These are phyloP conservation scores for Emmonsia crescens DNA, from an alignment of 2,329 filamentous ascomycete genomes.

Conservation along the genomic window DNA sequence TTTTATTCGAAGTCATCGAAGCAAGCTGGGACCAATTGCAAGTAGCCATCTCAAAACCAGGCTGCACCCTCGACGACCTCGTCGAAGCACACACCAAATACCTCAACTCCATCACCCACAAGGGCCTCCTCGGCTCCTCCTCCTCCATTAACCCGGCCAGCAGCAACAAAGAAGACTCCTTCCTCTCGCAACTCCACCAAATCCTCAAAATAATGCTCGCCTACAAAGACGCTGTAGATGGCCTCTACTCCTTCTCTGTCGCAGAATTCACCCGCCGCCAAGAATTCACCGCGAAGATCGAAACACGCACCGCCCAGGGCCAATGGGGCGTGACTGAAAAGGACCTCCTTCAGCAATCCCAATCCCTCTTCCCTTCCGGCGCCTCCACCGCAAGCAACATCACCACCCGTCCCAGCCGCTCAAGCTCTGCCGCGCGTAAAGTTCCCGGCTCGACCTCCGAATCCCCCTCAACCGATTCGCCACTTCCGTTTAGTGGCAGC, in stretches of 20 bases:
- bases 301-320: slow-evolving; percentile 53
- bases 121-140: slow-evolving; percentile 73
- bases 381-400: slow-evolving; percentile 13
- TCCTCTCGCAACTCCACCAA: slow-evolving; percentile 84
- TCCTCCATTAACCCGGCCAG: slow-evolving; percentile 27
- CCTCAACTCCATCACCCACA: slow-evolving; percentile 87
- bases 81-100: slow-evolving; percentile 87
- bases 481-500: background rate
- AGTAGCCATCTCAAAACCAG: slow-evolving; percentile 67
- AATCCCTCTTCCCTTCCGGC: background rate
- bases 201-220: slow-evolving; percentile 86
- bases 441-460: background rate
- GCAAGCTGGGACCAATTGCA: slow-evolving; percentile 89
- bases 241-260: slow-evolving; percentile 87
- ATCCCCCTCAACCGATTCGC: slow-evolving; percentile 18
- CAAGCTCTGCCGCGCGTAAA: slow-evolving; percentile 8
- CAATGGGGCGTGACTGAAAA: slow-evolving; percentile 53
- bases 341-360: slow-evolving; percentile 27
- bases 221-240: slow-evolving; percentile 88
- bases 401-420: slow-evolving; percentile 16
- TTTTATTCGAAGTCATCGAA: slow-evolving; percentile 96
- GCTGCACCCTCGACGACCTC: slow-evolving; percentile 86
- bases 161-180: slow-evolving; percentile 57
- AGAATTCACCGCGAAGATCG: slow-evolving; percentile 64
- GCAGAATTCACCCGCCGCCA: slow-evolving; percentile 90